Evolutionary conservation across 2,329 filamentous ascomycete species (phyloP).

Genomic region (Paecilomyces variotii): DNA sequence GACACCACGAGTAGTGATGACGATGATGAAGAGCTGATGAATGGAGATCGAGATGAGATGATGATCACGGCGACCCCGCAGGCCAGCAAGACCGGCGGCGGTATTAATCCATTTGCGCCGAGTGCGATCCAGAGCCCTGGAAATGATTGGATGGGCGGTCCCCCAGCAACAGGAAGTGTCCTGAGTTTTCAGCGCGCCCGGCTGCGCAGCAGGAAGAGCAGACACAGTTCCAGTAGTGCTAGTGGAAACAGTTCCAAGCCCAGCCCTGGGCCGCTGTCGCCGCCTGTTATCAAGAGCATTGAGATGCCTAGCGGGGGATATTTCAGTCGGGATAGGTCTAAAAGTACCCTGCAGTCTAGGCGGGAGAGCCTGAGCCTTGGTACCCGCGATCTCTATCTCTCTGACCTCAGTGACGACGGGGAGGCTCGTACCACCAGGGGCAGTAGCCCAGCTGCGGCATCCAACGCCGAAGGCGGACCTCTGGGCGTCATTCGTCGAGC

Average conservation of each 20-base stretch:
- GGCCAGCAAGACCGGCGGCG: conserved; percentile 50
- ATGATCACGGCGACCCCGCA: conserved; percentile 74
- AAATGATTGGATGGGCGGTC: conserved; percentile 55
- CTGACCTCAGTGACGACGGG: conserved; percentile 69
- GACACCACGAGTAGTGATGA: conserved; percentile 70
- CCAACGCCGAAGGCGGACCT: conserved; percentile 46
- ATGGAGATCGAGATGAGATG: conserved; percentile 65
- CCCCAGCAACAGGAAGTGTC: conserved; percentile 65
- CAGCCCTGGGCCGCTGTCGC: conserved; percentile 66
- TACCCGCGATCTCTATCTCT: conserved; percentile 78
- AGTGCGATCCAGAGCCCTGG: conserved; percentile 44
- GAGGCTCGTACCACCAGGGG: conserved; percentile 41
- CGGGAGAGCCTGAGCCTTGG: conserved; percentile 87
- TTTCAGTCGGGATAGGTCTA: conserved; percentile 45
- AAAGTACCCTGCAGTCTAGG: conserved; percentile 48
- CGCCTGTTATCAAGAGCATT: conserved; percentile 55
- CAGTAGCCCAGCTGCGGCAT: conserved; percentile 25
- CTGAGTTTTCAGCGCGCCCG: conserved; percentile 67
- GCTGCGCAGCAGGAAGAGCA: conserved; percentile 50
- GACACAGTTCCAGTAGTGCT: conserved; percentile 61
- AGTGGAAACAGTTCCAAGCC: conserved; percentile 62
- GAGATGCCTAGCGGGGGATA: conserved; percentile 47
- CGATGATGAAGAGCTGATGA: conserved; percentile 48
- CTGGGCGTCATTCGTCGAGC: conserved; percentile 72
- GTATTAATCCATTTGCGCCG: conserved; percentile 38